Conservation (phyloP, 208 protist genomes). For the Crithidia fasciculata region DNA sequence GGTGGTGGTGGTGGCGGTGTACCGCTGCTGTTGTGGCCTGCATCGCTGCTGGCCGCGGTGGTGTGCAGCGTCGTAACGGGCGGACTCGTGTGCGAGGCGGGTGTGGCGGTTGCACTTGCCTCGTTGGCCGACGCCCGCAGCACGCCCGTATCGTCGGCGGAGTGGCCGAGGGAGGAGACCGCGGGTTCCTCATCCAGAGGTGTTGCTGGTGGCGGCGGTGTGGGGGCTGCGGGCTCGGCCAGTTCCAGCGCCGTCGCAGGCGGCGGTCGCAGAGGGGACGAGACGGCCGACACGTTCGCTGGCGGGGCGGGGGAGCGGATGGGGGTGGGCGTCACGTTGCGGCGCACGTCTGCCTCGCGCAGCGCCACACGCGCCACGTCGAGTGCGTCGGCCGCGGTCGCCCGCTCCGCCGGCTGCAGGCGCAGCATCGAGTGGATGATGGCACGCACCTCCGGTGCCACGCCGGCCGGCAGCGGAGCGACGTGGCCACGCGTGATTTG, state of each 20-base stretch:
- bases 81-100: background rate
- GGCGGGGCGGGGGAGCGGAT: slow-evolving; percentile 9
- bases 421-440: slow-evolving; percentile 73
- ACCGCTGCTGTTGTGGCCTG: background rate
- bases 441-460: slow-evolving; percentile 41
- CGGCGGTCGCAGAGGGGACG: background rate
- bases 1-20: background rate
- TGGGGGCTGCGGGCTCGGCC: background rate
- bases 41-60: background rate
- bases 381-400: slow-evolving; percentile 44
- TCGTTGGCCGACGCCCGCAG: background rate
- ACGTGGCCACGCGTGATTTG: slow-evolving; percentile 77
- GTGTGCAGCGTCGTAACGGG: background rate
- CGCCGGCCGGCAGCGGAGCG: slow-evolving; percentile 48
- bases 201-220: background rate
- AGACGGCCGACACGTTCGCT: background rate
- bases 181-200: background rate
- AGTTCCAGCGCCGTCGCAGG: background rate
- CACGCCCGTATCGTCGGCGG: background rate
- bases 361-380: slow-evolving; percentile 26
- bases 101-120: background rate
- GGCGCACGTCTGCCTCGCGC: slow-evolving; percentile 13
- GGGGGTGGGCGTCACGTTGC: slow-evolving; percentile 7
- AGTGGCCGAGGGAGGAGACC: background rate
- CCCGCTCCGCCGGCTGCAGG: slow-evolving; percentile 55